Evolutionary conservation across 2,329 filamentous ascomycete species (phyloP).

Genomic region (Fusarium graminum): DNA sequence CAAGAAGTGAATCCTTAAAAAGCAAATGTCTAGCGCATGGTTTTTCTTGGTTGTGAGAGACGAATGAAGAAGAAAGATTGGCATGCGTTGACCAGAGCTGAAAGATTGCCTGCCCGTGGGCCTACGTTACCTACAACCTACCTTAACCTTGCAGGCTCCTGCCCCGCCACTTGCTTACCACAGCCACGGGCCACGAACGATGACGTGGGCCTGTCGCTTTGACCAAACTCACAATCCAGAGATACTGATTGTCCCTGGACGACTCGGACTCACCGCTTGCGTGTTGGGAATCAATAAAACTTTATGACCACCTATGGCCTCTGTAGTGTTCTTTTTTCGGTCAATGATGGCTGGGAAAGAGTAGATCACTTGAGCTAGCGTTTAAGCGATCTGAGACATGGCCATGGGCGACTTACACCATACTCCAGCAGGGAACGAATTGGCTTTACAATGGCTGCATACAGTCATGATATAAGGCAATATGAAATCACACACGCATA

Average conservation of each 20-base stretch:
- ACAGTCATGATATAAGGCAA: no score
- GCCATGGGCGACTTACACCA: constrained; percentile 21
- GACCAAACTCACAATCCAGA: background rate
- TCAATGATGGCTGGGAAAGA: background rate
- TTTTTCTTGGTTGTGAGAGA: background rate
- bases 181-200: constrained; percentile 46
- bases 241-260: background rate
- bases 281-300: background rate
- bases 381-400: constrained; percentile 12
- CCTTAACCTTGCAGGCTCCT: constrained; percentile 5
- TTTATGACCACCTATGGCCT: background rate
- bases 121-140: constrained; percentile 12
- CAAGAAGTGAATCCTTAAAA: background rate
- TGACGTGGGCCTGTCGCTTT: constrained; percentile 44
- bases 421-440: background rate
- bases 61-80: constrained; percentile 14
- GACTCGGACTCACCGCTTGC: constrained; percentile 13
- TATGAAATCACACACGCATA: no score
- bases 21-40: constrained; percentile 1
- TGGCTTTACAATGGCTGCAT: background rate
- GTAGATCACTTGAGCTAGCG: background rate
- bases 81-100: constrained; percentile 36
- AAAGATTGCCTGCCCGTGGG: constrained; percentile 15
- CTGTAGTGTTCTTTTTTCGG: background rate
- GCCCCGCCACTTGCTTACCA: constrained; percentile 41